Evolutionary conservation across 148 eudicot species (phyloP), one percentile per base, ranked within the genome.

Genomic region (Chenopodium quinoa): DNA sequence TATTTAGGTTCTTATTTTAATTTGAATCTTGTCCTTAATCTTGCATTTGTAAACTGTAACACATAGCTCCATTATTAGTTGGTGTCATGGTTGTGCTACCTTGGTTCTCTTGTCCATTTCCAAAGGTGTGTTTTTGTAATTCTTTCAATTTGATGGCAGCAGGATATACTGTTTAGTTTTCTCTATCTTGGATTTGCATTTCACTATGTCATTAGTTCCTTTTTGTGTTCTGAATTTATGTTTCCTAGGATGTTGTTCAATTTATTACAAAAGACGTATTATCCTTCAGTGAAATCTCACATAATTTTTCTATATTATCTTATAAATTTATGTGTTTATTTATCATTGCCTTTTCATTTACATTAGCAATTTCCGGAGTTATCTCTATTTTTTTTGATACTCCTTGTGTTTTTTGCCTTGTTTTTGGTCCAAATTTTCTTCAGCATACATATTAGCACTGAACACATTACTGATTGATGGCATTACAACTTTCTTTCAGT

Each of bases 401-500:
- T 71, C 25, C 9, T n/a, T 23, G 17, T 34, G 14, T 19, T 19
- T 14, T 78, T 50, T 56, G 6, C 69, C n/a, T 73, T 23, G 60
- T 54, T 34, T 60, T 34, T 27, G 54, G 62, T 56, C 9, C 72
- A 31, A 29, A 11, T 29, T 9, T 52, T 52, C 16, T n/a, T 72
- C n/a, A 48, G 20, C 47, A 19, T 66, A 13, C 34, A 50, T 54
- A 50, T 66, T 66, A 6, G 31, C 70, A 29, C 44, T 50, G 46
- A 31, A 78, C 40, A 14, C 56, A 2, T 64, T 31, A 63, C 48
- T 77, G 4, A 65, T 37, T 52, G 1, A 9, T 80, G 81, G 48
- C 20, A 54, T 16, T 52, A 16, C 56, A 25, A 78, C 47, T 78
- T 12, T 81, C 23, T 77, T 83, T 78, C 73, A 95, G 99, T 88